Evolutionary conservation across 2,329 filamentous ascomycete species (phyloP), one percentile per base, ranked within the genome.

Genomic region (Fusarium scirpi): DNA sequence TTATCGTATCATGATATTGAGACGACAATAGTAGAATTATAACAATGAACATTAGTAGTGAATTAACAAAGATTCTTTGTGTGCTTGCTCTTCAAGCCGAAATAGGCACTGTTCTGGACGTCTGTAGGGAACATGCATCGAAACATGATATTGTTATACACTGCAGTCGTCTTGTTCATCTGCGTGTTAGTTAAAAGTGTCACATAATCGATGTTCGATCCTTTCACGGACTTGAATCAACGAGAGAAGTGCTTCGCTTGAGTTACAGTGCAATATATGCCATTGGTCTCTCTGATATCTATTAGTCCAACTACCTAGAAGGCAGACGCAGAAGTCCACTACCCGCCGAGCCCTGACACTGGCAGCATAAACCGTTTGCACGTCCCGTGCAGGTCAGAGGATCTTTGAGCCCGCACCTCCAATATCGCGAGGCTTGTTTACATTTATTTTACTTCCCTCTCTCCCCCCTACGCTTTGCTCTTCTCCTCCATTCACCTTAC

Each of bases 61-160:
- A 22, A 43, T 22, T 18, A 43, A 20, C 34, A 27, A 16, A 20
- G 11, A 20, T 27, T 52, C 22, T 20, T 27, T 52, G n/a, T 8
- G 18, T 10, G 9, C 1, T 38, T 25, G 5, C 20, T 41, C 27
- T 30, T 15, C 29, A 29, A 20, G 15, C 25, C 34, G 4, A 10
- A 38, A 0, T 16, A 8, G 18, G 10, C 20, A 10, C 8, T 52
- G 44, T 65, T 47, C 27, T 15, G 8, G 15, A 43, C 13, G 32
- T 40, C 18, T 16, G 16, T 13, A 25, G 59, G 30, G 30, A 46
- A 40, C 16, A 46, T 45, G n/a, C n/a, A 44, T 20, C 24, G 24
- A 22, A 38, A n/a, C 34, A 25, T 12, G 61, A 40, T 40, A 41
- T 34, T 65, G 52, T 65, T 58, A 61, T 16, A 25, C 32, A 25